Conservation (phyloP, 2,329 filamentous ascomycete genomes). For the Chrysosporium queenslandicum region DNA sequence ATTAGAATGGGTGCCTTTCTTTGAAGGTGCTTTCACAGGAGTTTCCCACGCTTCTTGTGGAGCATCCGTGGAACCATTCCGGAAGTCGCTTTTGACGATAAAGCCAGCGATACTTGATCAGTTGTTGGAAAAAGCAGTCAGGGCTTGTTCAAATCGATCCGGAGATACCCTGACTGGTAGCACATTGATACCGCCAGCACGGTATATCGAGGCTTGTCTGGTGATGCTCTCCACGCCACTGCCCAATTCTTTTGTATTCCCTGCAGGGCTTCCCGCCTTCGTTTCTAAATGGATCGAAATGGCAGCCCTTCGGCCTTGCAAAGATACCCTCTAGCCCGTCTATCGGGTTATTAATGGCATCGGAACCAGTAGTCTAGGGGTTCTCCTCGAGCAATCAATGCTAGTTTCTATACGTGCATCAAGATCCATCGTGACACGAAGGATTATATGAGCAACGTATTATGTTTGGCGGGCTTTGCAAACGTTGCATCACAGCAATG, state of each 20-base stretch:
- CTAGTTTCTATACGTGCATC: slow-evolving; percentile 25
- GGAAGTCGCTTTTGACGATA: slow-evolving; percentile 27
- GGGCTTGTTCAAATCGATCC: slow-evolving; percentile 17
- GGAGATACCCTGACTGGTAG: background rate
- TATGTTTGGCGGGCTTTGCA: slow-evolving; percentile 35
- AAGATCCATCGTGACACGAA: slow-evolving; percentile 32
- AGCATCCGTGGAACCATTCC: slow-evolving; percentile 26
- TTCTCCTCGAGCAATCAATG: slow-evolving; percentile 28
- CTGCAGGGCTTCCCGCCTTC: slow-evolving; percentile 28
- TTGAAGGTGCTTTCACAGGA: background rate
- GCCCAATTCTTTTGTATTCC: slow-evolving; percentile 23
- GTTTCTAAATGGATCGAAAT: slow-evolving; percentile 25
- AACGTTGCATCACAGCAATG: slow-evolving; percentile 21
- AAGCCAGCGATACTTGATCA: slow-evolving; percentile 30
- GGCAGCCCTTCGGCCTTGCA: slow-evolving; percentile 25
- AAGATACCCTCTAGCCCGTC: slow-evolving; percentile 27
- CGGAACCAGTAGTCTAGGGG: slow-evolving; percentile 21
- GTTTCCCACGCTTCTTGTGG: background rate
- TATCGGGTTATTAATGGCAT: slow-evolving; percentile 28
- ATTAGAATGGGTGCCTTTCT: background rate
- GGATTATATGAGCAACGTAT: slow-evolving; percentile 32
- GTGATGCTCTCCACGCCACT: slow-evolving; percentile 30
- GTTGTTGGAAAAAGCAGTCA: slow-evolving; percentile 26
- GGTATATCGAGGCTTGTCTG: slow-evolving; percentile 28
- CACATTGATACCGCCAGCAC: slow-evolving; percentile 1